Percentiles rank a stretch among this genome's conserved stretches.
phyloP scores from a whole-genome alignment of 495 filamentous ascomycete genomes.

The Corynascus novoguineensis region DNA sequence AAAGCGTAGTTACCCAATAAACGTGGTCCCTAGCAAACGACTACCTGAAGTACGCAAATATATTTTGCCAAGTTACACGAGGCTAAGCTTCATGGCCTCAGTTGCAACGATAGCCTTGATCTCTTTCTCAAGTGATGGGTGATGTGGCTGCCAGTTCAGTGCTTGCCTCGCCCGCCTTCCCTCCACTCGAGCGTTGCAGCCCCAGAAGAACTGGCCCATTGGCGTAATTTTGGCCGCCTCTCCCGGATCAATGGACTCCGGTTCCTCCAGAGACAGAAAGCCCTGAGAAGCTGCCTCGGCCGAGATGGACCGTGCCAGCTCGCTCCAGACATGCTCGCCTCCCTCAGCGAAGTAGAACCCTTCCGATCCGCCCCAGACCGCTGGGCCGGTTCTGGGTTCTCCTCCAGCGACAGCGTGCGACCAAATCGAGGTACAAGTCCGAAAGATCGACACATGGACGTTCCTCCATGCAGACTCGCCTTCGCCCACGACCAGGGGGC shows the following conservation, averaged over 20 bases:
- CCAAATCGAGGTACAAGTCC: background rate
- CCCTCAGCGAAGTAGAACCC: background rate
- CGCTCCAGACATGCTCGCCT: background rate
- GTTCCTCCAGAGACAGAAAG: background rate
- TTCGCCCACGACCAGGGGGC: background rate
- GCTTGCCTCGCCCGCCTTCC: background rate
- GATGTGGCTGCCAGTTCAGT: background rate
- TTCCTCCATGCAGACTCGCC: background rate
- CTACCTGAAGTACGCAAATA: too few relatives aligned
- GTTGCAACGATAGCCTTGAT: background rate
- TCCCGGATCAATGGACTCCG: background rate
- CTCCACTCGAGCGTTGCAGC: background rate
- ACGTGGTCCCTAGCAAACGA: too few relatives aligned
- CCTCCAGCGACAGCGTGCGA: background rate
- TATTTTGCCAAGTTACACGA: too few relatives aligned
- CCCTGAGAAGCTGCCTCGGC: background rate
- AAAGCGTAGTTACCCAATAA: too few relatives aligned
- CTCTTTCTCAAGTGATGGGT: background rate
- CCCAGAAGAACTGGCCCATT: background rate
- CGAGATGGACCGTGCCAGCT: background rate
- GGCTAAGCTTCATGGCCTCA: background rate
- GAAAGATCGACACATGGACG: background rate
- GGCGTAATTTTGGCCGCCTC: background rate
- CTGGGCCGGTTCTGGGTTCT: background rate
- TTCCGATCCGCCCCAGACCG: background rate